These are phyloP conservation scores for Hylodesmum podocarpum DNA, from an alignment of 306 rosid genomes.

Conservation along the genomic window DNA sequence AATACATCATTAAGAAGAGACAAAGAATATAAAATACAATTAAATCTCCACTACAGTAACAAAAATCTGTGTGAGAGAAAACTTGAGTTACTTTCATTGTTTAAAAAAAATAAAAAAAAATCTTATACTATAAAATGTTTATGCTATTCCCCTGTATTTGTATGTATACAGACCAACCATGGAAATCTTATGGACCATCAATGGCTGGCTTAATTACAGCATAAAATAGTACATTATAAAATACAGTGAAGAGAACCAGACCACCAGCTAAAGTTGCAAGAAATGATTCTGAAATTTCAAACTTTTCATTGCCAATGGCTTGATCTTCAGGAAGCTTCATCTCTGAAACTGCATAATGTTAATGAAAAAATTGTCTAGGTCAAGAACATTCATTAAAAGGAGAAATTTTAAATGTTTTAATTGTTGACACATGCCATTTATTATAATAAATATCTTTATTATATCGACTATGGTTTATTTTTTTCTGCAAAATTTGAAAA, in stretches of 20 bases:
- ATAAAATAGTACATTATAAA: conserved; percentile 65
- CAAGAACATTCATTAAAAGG: not conserved
- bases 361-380: not conserved
- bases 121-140: not conserved
- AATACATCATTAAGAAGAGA: too few relatives aligned
- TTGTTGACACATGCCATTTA: too few relatives aligned
- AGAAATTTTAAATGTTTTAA: not conserved
- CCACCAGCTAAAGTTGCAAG: conserved; percentile 48
- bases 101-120: too few relatives aligned
- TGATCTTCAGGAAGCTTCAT: conserved; percentile 35
- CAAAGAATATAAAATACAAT: too few relatives aligned
- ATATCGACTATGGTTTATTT: too few relatives aligned
- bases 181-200: conserved; percentile 37
- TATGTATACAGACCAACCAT: not conserved
- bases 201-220: conserved; percentile 74
- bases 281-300: conserved; percentile 57
- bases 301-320: conserved; percentile 15
- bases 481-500: too few relatives aligned
- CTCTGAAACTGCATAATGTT: conserved; percentile 51
- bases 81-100: too few relatives aligned
- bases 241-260: conserved; percentile 61
- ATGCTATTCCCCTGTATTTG: not conserved
- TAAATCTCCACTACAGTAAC: too few relatives aligned
- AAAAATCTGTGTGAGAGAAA: too few relatives aligned
- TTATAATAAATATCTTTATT: too few relatives aligned